These are phyloP conservation scores for Vachellia pachyceras DNA, from an alignment of 306 rosid genomes.

Conservation along the genomic window DNA sequence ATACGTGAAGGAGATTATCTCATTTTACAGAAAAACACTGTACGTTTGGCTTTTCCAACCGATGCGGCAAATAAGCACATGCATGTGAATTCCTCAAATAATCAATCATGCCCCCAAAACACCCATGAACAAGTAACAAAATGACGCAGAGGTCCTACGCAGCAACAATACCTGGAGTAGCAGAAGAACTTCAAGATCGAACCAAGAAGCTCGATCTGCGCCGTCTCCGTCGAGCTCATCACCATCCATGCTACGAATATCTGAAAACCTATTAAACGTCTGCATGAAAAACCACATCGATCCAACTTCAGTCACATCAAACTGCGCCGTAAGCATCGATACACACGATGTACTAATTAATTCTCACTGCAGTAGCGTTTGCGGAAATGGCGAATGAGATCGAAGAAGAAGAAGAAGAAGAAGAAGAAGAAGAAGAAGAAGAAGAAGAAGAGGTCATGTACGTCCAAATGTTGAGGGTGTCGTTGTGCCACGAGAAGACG, in stretches of 20 bases:
- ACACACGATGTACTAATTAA: not conserved
- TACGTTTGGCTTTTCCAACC: too few relatives aligned
- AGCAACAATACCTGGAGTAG: slow-evolving; percentile 48
- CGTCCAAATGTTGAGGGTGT: slow-evolving; percentile 93
- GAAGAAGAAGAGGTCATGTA: slow-evolving; percentile 43
- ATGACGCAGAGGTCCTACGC: slow-evolving; percentile 22
- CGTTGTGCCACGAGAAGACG: slow-evolving; percentile 85
- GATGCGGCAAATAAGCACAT: too few relatives aligned
- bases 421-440: too few relatives aligned
- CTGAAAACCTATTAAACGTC: slow-evolving; percentile 78
- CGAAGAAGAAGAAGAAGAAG: not conserved
- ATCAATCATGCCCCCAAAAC: not conserved
- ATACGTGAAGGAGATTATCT: too few relatives aligned
- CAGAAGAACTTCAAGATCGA: slow-evolving; percentile 46
- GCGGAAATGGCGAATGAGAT: not conserved
- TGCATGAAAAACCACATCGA: slow-evolving; percentile 31
- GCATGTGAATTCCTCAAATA: not conserved
- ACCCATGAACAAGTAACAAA: not conserved
- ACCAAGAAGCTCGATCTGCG: slow-evolving; percentile 34
- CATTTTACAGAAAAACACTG: too few relatives aligned
- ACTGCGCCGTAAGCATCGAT: not conserved
- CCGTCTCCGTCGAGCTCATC: slow-evolving; percentile 52
- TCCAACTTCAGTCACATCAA: slow-evolving; percentile 8
- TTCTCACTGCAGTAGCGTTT: not conserved
- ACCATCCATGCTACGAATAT: slow-evolving; percentile 58